Conservation (phyloP, 495 filamentous ascomycete genomes). For the Hypoxylon rickii region DNA sequence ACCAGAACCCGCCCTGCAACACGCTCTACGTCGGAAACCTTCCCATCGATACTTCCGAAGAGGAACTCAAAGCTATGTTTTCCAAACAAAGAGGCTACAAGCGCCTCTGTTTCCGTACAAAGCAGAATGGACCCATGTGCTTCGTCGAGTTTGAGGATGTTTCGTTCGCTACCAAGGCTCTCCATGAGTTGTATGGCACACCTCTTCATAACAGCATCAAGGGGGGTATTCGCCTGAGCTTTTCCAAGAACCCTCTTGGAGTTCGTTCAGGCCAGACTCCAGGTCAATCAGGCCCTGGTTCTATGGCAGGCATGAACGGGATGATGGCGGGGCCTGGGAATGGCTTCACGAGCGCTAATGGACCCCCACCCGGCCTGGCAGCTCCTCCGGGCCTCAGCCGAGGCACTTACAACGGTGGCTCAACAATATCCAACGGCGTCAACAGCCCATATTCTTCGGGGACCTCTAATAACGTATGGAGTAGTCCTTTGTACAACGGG, state of each 20-base stretch:
- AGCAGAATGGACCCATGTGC: slow-evolving; percentile 98
- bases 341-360: slow-evolving; percentile 71
- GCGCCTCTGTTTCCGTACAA: slow-evolving; percentile 94
- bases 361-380: slow-evolving; percentile 73
- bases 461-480: slow-evolving; percentile 30
- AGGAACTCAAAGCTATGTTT: slow-evolving; percentile 94
- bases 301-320: slow-evolving; percentile 56
- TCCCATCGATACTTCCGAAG: slow-evolving; percentile 90
- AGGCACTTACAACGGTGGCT: slow-evolving; percentile 36
- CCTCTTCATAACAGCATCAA: slow-evolving; percentile 91
- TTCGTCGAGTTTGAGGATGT: slow-evolving; percentile 99
- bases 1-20: slow-evolving; percentile 97
- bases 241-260: slow-evolving; percentile 96
- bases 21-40: slow-evolving; percentile 97
- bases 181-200: slow-evolving; percentile 90
- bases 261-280: slow-evolving; percentile 76
- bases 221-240: slow-evolving; percentile 95
- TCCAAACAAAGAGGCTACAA: slow-evolving; percentile 95
- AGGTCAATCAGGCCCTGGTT: slow-evolving; percentile 45
- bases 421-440: slow-evolving; percentile 11
- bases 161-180: slow-evolving; percentile 87
- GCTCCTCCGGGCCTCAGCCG: slow-evolving; percentile 67
- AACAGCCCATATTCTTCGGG: slow-evolving; percentile 19
- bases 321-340: slow-evolving; percentile 55
- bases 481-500: slow-evolving; percentile 28